Evolutionary conservation across 2,329 filamentous ascomycete genomes (phyloP).

Genomic region (Alternaria sp.): DNA sequence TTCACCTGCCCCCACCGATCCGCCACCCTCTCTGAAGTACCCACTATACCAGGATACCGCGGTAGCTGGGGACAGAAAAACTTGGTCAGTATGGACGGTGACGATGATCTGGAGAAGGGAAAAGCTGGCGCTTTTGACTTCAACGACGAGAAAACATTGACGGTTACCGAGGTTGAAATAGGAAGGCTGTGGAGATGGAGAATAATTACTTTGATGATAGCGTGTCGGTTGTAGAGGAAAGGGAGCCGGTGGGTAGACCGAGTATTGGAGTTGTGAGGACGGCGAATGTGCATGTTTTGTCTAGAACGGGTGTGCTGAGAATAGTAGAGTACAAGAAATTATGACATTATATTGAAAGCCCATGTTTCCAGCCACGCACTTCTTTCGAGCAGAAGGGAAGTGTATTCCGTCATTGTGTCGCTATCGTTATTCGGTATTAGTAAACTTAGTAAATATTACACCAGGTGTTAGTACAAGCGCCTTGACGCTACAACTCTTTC

Average conservation of each 20-base stretch:
- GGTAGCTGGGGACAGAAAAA: conserved; percentile 19
- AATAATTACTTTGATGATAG: conserved; percentile 25
- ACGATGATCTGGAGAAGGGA: conserved; percentile 5
- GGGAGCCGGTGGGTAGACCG: background rate
- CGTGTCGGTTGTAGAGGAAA: conserved; percentile 21
- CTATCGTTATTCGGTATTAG: background rate
- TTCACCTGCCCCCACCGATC: conserved; percentile 10
- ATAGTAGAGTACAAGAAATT: conserved; percentile 16
- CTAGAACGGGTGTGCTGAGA: conserved; percentile 1
- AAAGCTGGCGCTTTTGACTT: conserved; percentile 1
- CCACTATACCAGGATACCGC: conserved; percentile 28
- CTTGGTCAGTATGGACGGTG: conserved; percentile 10
- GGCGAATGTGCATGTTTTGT: conserved; percentile 4
- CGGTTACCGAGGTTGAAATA: conserved; percentile 12
- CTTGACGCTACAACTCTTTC: background rate
- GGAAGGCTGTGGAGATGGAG: conserved; percentile 7
- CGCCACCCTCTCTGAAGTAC: conserved; percentile 24
- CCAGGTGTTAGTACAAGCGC: conserved; percentile 3
- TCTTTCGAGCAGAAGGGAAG: background rate
- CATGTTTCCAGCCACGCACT: background rate
- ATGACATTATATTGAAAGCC: conserved; percentile 5
- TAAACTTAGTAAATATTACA: background rate
- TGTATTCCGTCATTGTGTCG: background rate
- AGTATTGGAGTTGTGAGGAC: conserved; percentile 15
- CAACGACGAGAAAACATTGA: conserved; percentile 15